Conservation (phyloP, 108 stramenopile genomes). For the Discostella stelligeroides region DNA sequence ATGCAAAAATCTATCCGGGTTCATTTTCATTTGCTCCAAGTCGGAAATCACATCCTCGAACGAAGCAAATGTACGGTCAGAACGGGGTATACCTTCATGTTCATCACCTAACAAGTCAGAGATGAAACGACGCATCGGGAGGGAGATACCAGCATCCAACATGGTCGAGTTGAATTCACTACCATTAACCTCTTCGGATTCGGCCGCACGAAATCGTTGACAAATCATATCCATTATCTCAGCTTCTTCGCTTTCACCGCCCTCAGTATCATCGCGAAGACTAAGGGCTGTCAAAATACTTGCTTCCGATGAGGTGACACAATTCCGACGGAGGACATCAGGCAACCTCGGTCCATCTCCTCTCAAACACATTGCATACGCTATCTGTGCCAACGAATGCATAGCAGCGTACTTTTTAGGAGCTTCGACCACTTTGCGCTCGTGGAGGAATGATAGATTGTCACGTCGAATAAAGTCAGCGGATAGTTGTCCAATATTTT, state of each 20-base stretch:
- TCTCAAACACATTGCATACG: constrained; percentile 12
- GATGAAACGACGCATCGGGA: constrained; percentile 26
- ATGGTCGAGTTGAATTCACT: constrained; percentile 5
- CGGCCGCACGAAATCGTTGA: neutral
- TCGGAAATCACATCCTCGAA: constrained; percentile 25
- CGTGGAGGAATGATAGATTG: neutral
- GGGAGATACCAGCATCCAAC: constrained; percentile 16
- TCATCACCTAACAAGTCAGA: constrained; percentile 24
- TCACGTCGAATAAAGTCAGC: too few species aligned
- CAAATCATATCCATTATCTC: neutral
- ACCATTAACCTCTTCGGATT: neutral
- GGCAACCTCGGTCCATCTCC: neutral
- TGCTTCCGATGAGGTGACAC: neutral
- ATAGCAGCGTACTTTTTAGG: constrained; percentile 13
- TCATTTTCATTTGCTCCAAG: constrained; percentile 21
- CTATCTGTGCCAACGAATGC: constrained; percentile 11
- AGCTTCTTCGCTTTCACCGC: neutral
- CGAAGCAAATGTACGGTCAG: constrained; percentile 20
- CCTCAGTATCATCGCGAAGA: neutral
- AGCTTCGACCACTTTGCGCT: neutral
- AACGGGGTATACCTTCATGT: constrained; percentile 6
- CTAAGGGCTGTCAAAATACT: neutral
- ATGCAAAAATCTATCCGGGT: constrained; percentile 20
- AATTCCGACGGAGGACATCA: neutral
- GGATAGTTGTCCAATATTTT: too few species aligned